These are phyloP conservation scores for Pseudogymnoascus sp. DNA, from an alignment of 2,329 filamentous ascomycete genomes.

Conservation along the genomic window DNA sequence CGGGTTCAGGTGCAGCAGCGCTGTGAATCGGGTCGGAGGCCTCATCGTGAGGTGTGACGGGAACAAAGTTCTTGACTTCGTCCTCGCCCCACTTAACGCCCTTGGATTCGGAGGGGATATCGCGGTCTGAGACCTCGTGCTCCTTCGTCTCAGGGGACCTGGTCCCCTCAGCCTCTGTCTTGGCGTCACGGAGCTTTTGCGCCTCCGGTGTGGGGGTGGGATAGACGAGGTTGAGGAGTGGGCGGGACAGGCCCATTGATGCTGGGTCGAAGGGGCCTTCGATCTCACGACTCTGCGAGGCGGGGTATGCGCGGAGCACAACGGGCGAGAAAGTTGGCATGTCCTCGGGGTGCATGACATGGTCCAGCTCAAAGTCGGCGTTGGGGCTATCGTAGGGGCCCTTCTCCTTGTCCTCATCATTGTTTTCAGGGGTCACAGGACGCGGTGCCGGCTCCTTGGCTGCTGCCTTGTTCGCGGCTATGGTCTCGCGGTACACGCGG, in stretches of 20 bases:
- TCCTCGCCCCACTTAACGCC: conserved; percentile 58
- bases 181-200: conserved; percentile 21
- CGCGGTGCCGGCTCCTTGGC: conserved; percentile 32
- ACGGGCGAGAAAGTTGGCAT: conserved; percentile 30
- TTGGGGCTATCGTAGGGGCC: conserved; percentile 49
- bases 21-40: not conserved
- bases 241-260: conserved; percentile 28
- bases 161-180: conserved; percentile 13
- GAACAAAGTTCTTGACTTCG: conserved; percentile 55
- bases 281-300: conserved; percentile 20
- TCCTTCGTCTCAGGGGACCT: not conserved
- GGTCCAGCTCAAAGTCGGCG: conserved; percentile 56
- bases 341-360: conserved; percentile 47
- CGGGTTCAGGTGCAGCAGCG: not conserved
- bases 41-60: conserved; percentile 44
- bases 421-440: conserved; percentile 44
- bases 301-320: conserved; percentile 14
- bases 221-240: conserved; percentile 51
- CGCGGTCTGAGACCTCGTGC: not conserved
- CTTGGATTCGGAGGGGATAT: conserved; percentile 35
- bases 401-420: conserved; percentile 31
- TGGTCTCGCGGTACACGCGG: conserved; percentile 47
- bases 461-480: conserved; percentile 44
- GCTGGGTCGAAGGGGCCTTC: conserved; percentile 15
- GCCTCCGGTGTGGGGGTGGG: conserved; percentile 48